Percentiles rank a stretch among this genome's conserved stretches.
phyloP scores from a whole-genome alignment of 169 alveolate genomes.

The Eimeria necatrix region DNA sequence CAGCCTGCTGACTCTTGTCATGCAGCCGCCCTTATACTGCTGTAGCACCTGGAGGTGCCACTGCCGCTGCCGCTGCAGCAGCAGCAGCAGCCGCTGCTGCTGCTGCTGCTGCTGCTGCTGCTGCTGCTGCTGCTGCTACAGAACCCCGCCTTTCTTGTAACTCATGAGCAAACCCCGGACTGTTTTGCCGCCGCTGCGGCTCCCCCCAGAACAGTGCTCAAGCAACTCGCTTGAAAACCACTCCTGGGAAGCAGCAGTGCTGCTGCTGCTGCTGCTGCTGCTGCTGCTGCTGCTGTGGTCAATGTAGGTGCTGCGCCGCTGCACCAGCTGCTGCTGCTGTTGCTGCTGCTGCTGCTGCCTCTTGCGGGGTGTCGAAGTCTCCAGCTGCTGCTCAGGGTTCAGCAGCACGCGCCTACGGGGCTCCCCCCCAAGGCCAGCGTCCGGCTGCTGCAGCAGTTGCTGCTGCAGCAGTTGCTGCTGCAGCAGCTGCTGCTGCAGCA shows the following conservation, averaged over 20 bases:
- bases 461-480: slow-evolving; percentile 4
- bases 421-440: neutral
- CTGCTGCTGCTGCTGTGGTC: slow-evolving; percentile 14
- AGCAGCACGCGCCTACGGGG: slow-evolving; percentile 33
- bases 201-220: neutral
- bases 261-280: slow-evolving; percentile 43
- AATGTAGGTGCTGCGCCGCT: neutral
- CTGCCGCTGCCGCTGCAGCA: neutral
- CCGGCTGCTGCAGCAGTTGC: neutral
- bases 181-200: slow-evolving; percentile 41
- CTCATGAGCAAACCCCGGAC: slow-evolving; percentile 6
- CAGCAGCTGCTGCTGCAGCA: slow-evolving; percentile 26
- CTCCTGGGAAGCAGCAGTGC: neutral
- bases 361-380: neutral
- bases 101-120: slow-evolving; percentile 49
- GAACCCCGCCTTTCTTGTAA: slow-evolving; percentile 22
- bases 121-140: slow-evolving; percentile 44
- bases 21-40: neutral
- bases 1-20: neutral
- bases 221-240: neutral
- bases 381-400: slow-evolving; percentile 24
- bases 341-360: slow-evolving; percentile 47
- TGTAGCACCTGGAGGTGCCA: neutral
- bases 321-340: slow-evolving; percentile 45
- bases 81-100: neutral